Base-by-base conservation (phyloP, 1,284 basidiomycete genomes). In the Apiotrichum veenhuisii region DNA sequence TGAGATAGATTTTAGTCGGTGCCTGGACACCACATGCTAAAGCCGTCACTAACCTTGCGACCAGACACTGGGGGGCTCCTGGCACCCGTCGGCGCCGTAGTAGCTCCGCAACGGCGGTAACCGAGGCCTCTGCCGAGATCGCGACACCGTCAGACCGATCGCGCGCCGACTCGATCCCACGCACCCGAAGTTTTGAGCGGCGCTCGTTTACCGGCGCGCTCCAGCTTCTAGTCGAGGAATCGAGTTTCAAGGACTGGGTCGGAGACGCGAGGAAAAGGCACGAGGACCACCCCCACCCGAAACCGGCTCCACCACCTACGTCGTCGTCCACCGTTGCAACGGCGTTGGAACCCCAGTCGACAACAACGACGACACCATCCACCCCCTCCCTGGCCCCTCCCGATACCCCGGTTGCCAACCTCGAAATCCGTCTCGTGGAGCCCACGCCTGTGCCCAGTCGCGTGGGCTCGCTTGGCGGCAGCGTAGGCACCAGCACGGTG, bases 161-260 rank as follows among this genome's bases (percentile, higher is more conserved):
- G 14, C 5, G 40, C 7, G 10, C 9, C 20, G 57, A 34, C 22
- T 59, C 54, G 22, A 43, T 52, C 45, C 46, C 27, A 22, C 57
- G 49, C 18, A 48, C 33, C n/a, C 61, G 55, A 8, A 68, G 65
- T 26, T 52, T 57, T 38, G 71, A 70, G 33, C 50, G 57, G 9
- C 62, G 69, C 34, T 66, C 69, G 4, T 75, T 75, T 50, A 69
- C 71, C 20, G 66, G 64, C 14, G 61, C 67, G 2, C 64, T 75
- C 41, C 63, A 66, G 34, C 64, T 75, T 20, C 57, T 75, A 9
- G 61, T 73, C 17, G 71, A 73, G 43, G 64, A 63, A 22, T 66
- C 70, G 27, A 62, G 64, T 41, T 74, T 75, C 58, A 72, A 68
- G 54, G 72, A 75, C 51, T 75, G 73, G 73, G 69, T 75, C n/a